phyloP scores from a whole-genome alignment of 2,329 filamentous ascomycete genomes.

The Hypocrella siamensis region DNA sequence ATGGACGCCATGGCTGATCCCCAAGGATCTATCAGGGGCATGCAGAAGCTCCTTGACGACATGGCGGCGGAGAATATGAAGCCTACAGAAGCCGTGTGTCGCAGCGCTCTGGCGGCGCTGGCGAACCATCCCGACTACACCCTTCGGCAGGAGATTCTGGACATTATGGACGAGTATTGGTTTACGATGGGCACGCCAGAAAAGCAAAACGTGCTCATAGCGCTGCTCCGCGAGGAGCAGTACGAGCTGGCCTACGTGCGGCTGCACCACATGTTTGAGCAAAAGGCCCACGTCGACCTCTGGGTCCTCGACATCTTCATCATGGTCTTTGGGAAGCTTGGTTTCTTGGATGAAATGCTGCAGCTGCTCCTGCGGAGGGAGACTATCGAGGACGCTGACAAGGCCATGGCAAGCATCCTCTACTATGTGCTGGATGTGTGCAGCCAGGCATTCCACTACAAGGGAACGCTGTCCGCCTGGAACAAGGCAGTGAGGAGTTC shows the following conservation, averaged over 20 bases:
- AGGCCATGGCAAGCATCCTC: constrained; percentile 40
- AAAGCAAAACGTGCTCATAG: constrained; percentile 52
- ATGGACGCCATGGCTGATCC: constrained; percentile 55
- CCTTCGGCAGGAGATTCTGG: constrained; percentile 53
- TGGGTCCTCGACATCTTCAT: constrained; percentile 74
- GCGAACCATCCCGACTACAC: constrained; percentile 77
- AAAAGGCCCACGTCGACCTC: constrained; percentile 36
- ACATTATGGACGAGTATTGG: constrained; percentile 63
- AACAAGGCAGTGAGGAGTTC: constrained; percentile 37
- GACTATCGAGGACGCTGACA: constrained; percentile 16
- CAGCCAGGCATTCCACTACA: constrained; percentile 44
- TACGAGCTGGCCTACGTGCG: constrained; percentile 65
- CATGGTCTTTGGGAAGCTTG: constrained; percentile 53
- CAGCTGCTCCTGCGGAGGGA: constrained; percentile 46
- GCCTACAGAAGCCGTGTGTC: constrained; percentile 51
- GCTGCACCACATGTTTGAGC: constrained; percentile 49
- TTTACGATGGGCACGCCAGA: constrained; percentile 33
- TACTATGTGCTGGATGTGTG: constrained; percentile 63
- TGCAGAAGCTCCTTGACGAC: constrained; percentile 52
- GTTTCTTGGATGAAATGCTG: constrained; percentile 65
- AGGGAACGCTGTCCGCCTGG: constrained; percentile 59
- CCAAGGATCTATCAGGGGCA: constrained; percentile 49
- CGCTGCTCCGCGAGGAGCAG: constrained; percentile 65
- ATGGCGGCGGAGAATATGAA: constrained; percentile 48
- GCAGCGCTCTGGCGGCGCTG: constrained; percentile 55